Conservation (phyloP, 139 green algal species). For the Chlamydomonas asymmetrica region DNA sequence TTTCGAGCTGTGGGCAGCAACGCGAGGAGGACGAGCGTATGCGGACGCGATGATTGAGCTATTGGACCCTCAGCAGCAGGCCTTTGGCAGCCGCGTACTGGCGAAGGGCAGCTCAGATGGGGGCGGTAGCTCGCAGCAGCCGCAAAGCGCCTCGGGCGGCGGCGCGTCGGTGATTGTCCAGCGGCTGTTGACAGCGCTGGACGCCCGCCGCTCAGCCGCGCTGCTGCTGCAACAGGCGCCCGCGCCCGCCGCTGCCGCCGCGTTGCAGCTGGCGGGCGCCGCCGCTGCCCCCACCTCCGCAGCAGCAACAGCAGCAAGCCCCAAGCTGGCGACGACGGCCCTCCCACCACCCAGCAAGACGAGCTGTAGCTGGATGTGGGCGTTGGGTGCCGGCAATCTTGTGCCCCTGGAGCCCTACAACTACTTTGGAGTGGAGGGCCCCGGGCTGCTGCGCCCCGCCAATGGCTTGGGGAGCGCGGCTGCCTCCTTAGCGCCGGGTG, state of each 20-base stretch:
- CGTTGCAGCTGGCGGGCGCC: too few species aligned
- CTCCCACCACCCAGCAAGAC: constrained; percentile 2
- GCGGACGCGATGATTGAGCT: constrained; percentile 77
- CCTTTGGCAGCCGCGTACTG: constrained; percentile 78
- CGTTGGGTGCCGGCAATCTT: constrained; percentile 65
- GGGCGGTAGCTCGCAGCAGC: too few species aligned
- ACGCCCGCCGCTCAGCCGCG: constrained; percentile 65
- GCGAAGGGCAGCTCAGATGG: constrained; percentile 11
- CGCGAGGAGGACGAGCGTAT: constrained; percentile 63
- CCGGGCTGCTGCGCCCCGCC: too few species aligned
- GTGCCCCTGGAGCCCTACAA: constrained; percentile 85
- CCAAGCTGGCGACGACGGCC: too few species aligned
- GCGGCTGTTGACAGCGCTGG: constrained; percentile 65
- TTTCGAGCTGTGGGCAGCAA: constrained; percentile 93
- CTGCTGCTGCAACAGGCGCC: constrained; percentile 81
- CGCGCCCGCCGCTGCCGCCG: too few species aligned
- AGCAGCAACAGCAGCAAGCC: too few species aligned
- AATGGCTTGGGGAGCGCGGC: too few species aligned
- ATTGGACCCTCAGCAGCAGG: constrained; percentile 69
- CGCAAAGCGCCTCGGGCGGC: too few species aligned
- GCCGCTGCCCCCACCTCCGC: too few species aligned
- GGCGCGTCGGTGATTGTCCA: constrained; percentile 27
- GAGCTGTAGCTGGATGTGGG: constrained; percentile 29
- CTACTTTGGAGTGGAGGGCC: constrained; percentile 77
- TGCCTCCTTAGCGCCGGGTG: background rate